phyloP scores from a whole-genome alignment of 2,329 filamentous ascomycete species.

The Ceratocystis albifundus region DNA sequence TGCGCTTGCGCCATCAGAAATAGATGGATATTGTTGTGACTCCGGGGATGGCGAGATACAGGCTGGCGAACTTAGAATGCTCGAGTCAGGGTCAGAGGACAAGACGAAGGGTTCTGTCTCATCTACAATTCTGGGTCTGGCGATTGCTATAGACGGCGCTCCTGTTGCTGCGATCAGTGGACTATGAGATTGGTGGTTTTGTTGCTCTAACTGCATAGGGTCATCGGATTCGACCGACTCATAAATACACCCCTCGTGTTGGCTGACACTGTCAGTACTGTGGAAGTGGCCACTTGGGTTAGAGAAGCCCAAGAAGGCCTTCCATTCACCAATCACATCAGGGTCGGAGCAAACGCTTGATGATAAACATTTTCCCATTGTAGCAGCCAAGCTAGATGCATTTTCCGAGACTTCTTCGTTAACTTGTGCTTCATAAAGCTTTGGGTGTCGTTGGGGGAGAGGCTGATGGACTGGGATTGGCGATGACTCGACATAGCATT shows the following conservation, averaged over 20 bases:
- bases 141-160: background rate
- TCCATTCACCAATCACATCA: slow-evolving; percentile 16
- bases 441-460: slow-evolving; percentile 10
- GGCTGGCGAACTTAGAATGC: background rate
- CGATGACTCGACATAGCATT: slow-evolving; percentile 15
- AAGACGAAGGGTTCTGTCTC: background rate
- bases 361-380: background rate
- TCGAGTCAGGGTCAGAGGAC: slow-evolving; percentile 8
- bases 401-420: background rate
- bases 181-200: background rate
- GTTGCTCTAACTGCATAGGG: background rate
- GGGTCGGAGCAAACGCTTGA: slow-evolving; percentile 15
- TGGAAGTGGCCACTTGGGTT: background rate
- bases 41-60: background rate
- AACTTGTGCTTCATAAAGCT: background rate
- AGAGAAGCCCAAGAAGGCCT: slow-evolving; percentile 15
- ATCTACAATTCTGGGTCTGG: background rate
- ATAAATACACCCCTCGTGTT: background rate
- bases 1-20: background rate
- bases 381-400: slow-evolving; percentile 5
- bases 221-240: background rate
- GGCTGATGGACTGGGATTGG: slow-evolving; percentile 17
- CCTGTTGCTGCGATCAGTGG: background rate
- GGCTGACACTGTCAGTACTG: background rate
- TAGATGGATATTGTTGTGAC: background rate